These are phyloP conservation scores for Corylus heterophylla DNA, from an alignment of 306 rosid genomes.

Conservation along the genomic window DNA sequence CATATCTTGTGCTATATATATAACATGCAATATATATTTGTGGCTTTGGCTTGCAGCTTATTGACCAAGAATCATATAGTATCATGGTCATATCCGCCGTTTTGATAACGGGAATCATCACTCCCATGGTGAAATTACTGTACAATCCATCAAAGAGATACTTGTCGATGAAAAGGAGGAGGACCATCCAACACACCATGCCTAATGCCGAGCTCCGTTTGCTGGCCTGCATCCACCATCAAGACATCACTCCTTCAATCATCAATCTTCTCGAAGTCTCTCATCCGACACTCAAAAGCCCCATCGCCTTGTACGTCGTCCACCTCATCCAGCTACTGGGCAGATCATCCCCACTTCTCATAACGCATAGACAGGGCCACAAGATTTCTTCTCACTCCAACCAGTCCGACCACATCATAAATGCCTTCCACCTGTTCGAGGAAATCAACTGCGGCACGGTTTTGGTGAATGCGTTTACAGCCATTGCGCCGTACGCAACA, in stretches of 20 bases:
- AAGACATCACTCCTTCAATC: slow-evolving; percentile 48
- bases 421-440: slow-evolving; percentile 48
- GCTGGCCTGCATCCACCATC: slow-evolving; percentile 43
- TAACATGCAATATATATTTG: background rate
- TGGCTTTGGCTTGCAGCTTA: slow-evolving; percentile 41
- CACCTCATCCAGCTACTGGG: slow-evolving; percentile 52
- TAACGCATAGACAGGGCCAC: slow-evolving; percentile 26
- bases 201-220: slow-evolving; percentile 35
- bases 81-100: slow-evolving; percentile 38
- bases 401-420: slow-evolving; percentile 37
- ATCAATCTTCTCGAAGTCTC: slow-evolving; percentile 55
- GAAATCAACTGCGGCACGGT: slow-evolving; percentile 15
- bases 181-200: slow-evolving; percentile 46
- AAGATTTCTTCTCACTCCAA: background rate
- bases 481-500: slow-evolving; percentile 53
- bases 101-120: slow-evolving; percentile 36
- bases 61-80: slow-evolving; percentile 39
- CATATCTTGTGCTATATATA: too few relatives aligned
- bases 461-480: slow-evolving; percentile 37
- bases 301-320: slow-evolving; percentile 48
- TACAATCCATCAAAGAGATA: slow-evolving; percentile 60
- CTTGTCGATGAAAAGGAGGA: slow-evolving; percentile 22
- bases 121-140: slow-evolving; percentile 41
- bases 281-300: slow-evolving; percentile 38
- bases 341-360: slow-evolving; percentile 49